Percentiles rank a stretch among this genome's conserved stretches.
Evolutionary conservation across 345 rosid species (phyloP).

Genomic region (Lepidium didymum): DNA sequence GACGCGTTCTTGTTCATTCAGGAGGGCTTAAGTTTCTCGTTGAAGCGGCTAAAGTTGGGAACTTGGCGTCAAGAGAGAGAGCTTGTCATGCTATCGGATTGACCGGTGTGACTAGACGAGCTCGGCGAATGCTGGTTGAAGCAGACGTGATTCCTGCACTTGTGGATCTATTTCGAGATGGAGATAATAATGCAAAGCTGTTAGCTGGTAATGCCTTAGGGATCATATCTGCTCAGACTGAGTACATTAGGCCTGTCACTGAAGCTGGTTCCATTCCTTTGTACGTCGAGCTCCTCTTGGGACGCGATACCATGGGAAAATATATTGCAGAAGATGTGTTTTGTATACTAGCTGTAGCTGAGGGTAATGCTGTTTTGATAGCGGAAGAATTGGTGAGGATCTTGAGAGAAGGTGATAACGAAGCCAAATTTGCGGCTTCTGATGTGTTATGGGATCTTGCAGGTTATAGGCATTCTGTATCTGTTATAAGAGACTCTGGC

Average conservation of each 20-base stretch:
- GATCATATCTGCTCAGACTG: constrained; percentile 42
- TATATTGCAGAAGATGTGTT: constrained; percentile 62
- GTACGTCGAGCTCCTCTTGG: constrained; percentile 54
- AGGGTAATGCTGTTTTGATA: constrained; percentile 43
- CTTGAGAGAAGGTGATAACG: constrained; percentile 48
- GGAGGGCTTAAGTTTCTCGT: constrained; percentile 49
- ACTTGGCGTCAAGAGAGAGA: constrained; percentile 53
- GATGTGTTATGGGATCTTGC: constrained; percentile 57
- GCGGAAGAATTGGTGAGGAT: constrained; percentile 49
- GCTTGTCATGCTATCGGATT: constrained; percentile 65
- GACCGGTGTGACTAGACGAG: constrained; percentile 35
- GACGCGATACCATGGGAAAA: constrained; percentile 37
- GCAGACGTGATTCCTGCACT: constrained; percentile 44
- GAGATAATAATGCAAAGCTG: constrained; percentile 38
- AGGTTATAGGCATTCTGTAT: constrained; percentile 41
- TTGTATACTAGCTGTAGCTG: constrained; percentile 47
- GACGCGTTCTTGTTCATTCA: constrained; percentile 35
- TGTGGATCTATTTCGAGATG: constrained; percentile 42
- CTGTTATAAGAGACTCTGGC: constrained; percentile 48
- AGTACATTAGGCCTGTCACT: constrained; percentile 40
- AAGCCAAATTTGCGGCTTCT: constrained; percentile 46
- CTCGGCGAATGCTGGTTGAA: constrained; percentile 41
- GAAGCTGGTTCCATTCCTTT: constrained; percentile 56
- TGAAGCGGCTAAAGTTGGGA: constrained; percentile 42
- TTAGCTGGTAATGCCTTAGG: constrained; percentile 58